Percentiles rank a stretch among this genome's conserved stretches.
phyloP scores from a whole-genome alignment of 352 stramenopile species.

The Globisporangium echinulatum region DNA sequence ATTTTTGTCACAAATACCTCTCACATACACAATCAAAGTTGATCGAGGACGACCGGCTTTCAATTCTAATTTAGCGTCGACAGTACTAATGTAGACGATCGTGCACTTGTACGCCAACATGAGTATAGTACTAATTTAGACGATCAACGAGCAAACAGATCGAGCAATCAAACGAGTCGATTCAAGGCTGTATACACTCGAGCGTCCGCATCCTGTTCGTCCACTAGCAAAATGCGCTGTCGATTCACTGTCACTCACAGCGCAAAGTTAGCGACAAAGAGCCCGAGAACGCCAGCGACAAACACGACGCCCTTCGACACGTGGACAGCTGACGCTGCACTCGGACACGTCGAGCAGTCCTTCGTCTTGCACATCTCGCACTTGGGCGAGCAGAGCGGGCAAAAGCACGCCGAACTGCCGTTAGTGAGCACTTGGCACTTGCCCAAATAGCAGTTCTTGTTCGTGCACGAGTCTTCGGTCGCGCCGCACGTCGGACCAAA shows the following conservation, averaged over 20 bases:
- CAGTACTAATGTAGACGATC: neutral
- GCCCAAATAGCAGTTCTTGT: slow-evolving; percentile 17
- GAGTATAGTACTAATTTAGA: neutral
- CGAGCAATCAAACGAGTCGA: neutral
- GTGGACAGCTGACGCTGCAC: slow-evolving; percentile 4
- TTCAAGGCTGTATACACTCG: neutral
- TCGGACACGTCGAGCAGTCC: slow-evolving; percentile 19
- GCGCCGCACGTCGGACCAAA: slow-evolving; percentile 24
- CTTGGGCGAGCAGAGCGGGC: slow-evolving; percentile 11
- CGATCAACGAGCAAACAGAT: no score
- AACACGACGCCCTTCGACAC: slow-evolving; percentile 15
- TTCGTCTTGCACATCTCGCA: slow-evolving; percentile 15
- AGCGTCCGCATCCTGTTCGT: neutral
- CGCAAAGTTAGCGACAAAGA: slow-evolving; percentile 13
- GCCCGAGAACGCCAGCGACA: slow-evolving; percentile 5
- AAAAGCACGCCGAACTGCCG: slow-evolving; percentile 21
- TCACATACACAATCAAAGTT: no score
- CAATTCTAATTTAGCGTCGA: no score
- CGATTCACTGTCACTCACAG: neutral
- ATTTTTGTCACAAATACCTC: no score
- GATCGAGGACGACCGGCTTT: no score
- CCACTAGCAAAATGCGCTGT: neutral
- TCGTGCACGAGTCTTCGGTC: slow-evolving; percentile 20
- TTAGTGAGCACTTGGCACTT: slow-evolving; percentile 14
- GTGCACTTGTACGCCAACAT: neutral